Base-by-base conservation (phyloP, 805 yeast genomes). In the Cyberlindnera euphorbiae region DNA sequence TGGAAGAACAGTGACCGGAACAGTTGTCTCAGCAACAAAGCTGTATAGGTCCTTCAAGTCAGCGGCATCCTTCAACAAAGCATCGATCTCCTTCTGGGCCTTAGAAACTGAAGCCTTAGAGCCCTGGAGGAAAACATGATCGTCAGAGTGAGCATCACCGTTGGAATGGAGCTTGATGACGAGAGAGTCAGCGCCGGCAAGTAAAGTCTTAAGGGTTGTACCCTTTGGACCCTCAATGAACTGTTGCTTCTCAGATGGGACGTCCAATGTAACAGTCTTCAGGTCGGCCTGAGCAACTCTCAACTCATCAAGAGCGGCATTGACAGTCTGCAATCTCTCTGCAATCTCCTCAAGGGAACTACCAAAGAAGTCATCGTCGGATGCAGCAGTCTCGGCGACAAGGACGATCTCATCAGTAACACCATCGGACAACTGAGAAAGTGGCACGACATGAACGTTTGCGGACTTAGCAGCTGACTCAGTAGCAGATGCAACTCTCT, bases 81-180 rank as follows among this genome's bases (percentile, higher is more conserved):
- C 61, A 23, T 63, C 66, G 26, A 88, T 67, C 34, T 72, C 82
- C 31, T 62, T 64, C 36, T 64, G 62, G 14, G 76, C 79, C 28
- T 65, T 64, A 16, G 65, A 58, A 21, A 87, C 89, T 36, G 79
- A 83, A 3, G 64, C 53, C 49, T 76, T 73, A 39, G 75, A 67
- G 46, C 98, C 97, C 52, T 79, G 79, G 32, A 93, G 59, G 36
- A 65, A 65, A 11, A 90, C 67, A 45, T 77, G 68, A 50, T 81
- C 69, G 8, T 64, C 56, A 26, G 75, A 64, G 59, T 45, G 62
- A 66, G 66, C 30, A 18, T 43, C 38, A 33, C 53, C 57, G 30
- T 48, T 47, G 18, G 58, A 47, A 44, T 74, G 72, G 31, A 81
- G 62, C 44, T 69, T 71, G 40, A 83, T 65, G 21, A 55, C 38